These are phyloP conservation scores for Trametes cubensis DNA, from an alignment of 768 basidiomycete genomes.

Conservation along the genomic window DNA sequence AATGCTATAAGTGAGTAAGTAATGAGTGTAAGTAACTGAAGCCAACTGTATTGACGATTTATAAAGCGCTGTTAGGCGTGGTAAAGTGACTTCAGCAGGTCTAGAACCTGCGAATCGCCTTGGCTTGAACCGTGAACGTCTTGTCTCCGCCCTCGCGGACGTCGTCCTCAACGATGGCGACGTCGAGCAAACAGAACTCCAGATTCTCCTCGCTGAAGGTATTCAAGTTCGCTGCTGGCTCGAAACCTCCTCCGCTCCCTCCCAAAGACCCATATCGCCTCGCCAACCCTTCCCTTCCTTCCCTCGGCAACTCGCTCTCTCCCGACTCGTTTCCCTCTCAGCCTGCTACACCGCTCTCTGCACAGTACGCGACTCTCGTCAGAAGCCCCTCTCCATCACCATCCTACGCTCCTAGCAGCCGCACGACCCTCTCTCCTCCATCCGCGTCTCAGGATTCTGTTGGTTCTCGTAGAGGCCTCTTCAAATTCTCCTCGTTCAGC, in stretches of 20 bases:
- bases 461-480: conserved; percentile 36
- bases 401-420: conserved; percentile 28
- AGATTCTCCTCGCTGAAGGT: conserved; percentile 46
- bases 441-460: conserved; percentile 31
- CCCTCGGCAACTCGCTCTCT: conserved; percentile 48
- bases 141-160: conserved; percentile 23
- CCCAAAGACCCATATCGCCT: conserved; percentile 65
- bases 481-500: conserved; percentile 41
- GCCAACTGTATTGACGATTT: neutral
- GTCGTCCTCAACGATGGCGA: conserved; percentile 28
- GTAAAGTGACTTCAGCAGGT: neutral
- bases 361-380: conserved; percentile 36
- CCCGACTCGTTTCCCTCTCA: conserved; percentile 42
- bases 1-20: no score
- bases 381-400: conserved; percentile 34
- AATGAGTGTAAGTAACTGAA: no score
- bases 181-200: conserved; percentile 37
- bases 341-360: conserved; percentile 30
- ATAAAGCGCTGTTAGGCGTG: neutral
- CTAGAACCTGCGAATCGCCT: conserved; percentile 12
- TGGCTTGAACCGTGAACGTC: conserved; percentile 12
- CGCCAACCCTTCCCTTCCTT: conserved; percentile 42
- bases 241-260: conserved; percentile 57
- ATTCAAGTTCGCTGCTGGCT: conserved; percentile 40
- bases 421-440: conserved; percentile 23